phyloP scores from a whole-genome alignment of 2,329 filamentous ascomycete species.

The Arachnopeziza araneosa region DNA sequence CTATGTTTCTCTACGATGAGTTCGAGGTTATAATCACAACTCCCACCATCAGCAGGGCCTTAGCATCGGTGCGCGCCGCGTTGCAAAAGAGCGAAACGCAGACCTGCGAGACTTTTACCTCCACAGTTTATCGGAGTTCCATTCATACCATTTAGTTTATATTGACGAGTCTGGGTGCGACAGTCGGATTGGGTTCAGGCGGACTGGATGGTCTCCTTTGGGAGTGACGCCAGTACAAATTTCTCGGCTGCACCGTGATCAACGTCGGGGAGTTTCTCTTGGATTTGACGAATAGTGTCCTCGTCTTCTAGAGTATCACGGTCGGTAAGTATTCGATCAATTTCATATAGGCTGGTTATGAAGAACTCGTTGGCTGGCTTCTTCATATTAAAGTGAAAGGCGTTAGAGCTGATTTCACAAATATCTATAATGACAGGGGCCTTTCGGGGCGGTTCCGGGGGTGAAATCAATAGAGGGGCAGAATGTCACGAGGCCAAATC shows the following conservation, averaged over 20 bases:
- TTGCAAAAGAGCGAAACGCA: slow-evolving; percentile 30
- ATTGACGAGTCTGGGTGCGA: slow-evolving; percentile 36
- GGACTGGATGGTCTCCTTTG: slow-evolving; percentile 33
- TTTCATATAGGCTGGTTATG: too few relatives aligned
- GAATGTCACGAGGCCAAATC: too few relatives aligned
- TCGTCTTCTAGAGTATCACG: too few relatives aligned
- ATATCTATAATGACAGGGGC: too few relatives aligned
- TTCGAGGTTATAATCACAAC: slow-evolving; percentile 8
- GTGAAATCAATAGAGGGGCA: too few relatives aligned
- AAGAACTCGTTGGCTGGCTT: too few relatives aligned
- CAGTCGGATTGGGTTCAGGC: slow-evolving; percentile 31
- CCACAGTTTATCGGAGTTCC: slow-evolving; percentile 30
- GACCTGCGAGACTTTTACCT: slow-evolving; percentile 34
- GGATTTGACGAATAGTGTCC: too few relatives aligned
- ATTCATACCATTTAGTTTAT: slow-evolving; percentile 32
- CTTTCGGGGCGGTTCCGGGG: too few relatives aligned
- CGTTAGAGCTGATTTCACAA: too few relatives aligned
- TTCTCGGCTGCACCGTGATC: slow-evolving; percentile 19
- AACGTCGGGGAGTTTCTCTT: too few relatives aligned
- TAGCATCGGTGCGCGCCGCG: slow-evolving; percentile 16
- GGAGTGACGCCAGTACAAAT: slow-evolving; percentile 28
- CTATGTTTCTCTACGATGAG: slow-evolving; percentile 21
- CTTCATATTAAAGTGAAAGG: too few relatives aligned
- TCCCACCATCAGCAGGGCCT: slow-evolving; percentile 11
- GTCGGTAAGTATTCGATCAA: too few relatives aligned